phyloP scores from a whole-genome alignment of 2,329 filamentous ascomycete species.

The Chaetomium strumarium region DNA sequence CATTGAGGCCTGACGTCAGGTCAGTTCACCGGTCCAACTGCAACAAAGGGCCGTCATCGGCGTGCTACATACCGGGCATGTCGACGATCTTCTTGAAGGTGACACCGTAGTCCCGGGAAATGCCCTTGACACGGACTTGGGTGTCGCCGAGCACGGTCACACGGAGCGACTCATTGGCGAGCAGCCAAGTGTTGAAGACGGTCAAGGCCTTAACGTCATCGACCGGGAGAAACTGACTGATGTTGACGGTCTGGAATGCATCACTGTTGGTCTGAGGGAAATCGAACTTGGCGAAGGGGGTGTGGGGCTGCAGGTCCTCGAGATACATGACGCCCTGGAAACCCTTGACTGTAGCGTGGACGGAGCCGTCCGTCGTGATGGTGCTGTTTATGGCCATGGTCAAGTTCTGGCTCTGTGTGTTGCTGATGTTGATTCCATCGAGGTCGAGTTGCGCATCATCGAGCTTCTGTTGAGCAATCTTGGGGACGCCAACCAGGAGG shows the following conservation, averaged over 20 bases:
- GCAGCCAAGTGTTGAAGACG: slow-evolving; percentile 49
- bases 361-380: slow-evolving; percentile 45
- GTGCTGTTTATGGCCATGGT: slow-evolving; percentile 51
- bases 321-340: slow-evolving; percentile 53
- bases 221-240: slow-evolving; percentile 45
- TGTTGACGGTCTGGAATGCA: slow-evolving; percentile 45
- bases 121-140: slow-evolving; percentile 43
- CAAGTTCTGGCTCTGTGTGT: slow-evolving; percentile 41
- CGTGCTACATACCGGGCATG: slow-evolving; percentile 33
- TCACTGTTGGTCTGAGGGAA: slow-evolving; percentile 48
- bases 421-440: slow-evolving; percentile 44
- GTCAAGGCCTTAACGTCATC: slow-evolving; percentile 44
- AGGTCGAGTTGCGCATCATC: slow-evolving; percentile 48
- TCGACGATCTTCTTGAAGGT: slow-evolving; percentile 52
- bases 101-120: slow-evolving; percentile 43
- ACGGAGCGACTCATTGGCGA: slow-evolving; percentile 44
- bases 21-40: slow-evolving; percentile 4
- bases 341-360: slow-evolving; percentile 45
- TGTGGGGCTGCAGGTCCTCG: slow-evolving; percentile 41
- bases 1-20: slow-evolving; percentile 39
- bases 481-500: slow-evolving; percentile 51
- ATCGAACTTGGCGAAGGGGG: slow-evolving; percentile 44
- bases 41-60: neutral
- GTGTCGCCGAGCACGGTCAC: slow-evolving; percentile 49
- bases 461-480: slow-evolving; percentile 51